Base-by-base conservation (phyloP, 2,329 filamentous ascomycete genomes). In the Exserohilum turcica region DNA sequence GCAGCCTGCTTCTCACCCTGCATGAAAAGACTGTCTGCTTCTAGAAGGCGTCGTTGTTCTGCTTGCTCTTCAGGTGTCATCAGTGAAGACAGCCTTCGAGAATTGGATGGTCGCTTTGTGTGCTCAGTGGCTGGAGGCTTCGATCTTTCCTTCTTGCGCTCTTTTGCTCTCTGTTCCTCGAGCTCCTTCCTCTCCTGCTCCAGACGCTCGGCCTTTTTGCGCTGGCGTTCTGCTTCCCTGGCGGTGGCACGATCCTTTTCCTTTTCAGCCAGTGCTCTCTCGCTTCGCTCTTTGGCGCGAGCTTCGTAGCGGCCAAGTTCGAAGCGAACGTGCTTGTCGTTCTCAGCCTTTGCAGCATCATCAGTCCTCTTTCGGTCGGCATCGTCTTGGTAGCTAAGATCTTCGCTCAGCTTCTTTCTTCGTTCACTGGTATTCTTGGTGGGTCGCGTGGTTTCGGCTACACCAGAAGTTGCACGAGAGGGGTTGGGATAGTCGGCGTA, bases 261-360 rank as follows among this genome's bases (percentile, higher is more conserved):
- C 6, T 60, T 63, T 39, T 71, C 64, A 1, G 54, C 67, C 21
- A 52, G 42, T n/a, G 31, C 52, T 3, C 51, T 61, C 39, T 72
- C 63, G 1, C 49, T 56, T 16, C 67, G 56, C 27, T 67, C 60
- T 5, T 63, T 47, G 5, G 53, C 61, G 29, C 67, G 57, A 2
- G 43, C 49, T n/a, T 69, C 56, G 15, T 60, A 52, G 9, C 70
- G 67, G 28, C 52, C 63, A 15, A 61, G 47, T 32, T 70, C 64
- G 19, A 73, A 70, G 4, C 59, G 57, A 15, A 71, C 70, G 24
- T 67, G 60, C 44, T 66, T 66, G 18, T 40, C 32, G 24, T 65
- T 65, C 29, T 71, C 65, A 19, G 57, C 56, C 21, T 57, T 51
- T 3, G 38, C 49, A 12, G 54, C 10, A 0, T 52, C 48, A 10